Base-by-base conservation (phyloP, 257 asterid species). In the Scutellaria baicalensis region DNA sequence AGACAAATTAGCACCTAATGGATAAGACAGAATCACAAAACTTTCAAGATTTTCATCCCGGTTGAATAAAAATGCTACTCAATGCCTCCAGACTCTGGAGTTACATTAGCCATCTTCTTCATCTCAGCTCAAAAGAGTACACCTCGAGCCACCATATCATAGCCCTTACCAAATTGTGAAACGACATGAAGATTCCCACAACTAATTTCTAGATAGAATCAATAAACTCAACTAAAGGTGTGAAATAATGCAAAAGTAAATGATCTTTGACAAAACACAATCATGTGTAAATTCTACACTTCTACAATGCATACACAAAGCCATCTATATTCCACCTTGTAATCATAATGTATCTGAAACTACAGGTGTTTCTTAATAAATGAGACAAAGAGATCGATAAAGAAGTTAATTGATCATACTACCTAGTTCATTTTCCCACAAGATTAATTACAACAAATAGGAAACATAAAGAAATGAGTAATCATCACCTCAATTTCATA, bases 401-500 rank as follows among this genome's bases (percentile, higher is more conserved):
- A 13, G n/a, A 58, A 33, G 64, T 44, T 44, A 1, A 17, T 6
- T 40, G 23, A 10, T 18, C 23, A 44, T 18, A 36, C 17, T 48
- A 44, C 3, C 18, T 7, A 10, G 36, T 16, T 13, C 45, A 7
- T 42, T 59, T 39, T 8, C 57, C 8, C 48, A 27, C 6, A 6
- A 66, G 33, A 17, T 55, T 42, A 58, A 68, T 39, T 10, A 27
- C 76, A 56, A 27, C 11, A 61, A 51, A 21, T 39, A 51, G 6
- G 23, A 64, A 47, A 75, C 47, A 62, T 59, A 55, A 35, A 44
- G 21, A 9, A 47, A 33, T 31, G 13, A 52, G 1, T 13, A 43
- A 13, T 51, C 62, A 60, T 77, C 79, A 94, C 99, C 99, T 94
- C 96, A 66, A 94, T 82, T 81, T 82, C 95, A 57, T 94, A 94